Evolutionary conservation across 2,329 filamentous ascomycete species (phyloP), one percentile per base, ranked within the genome.

Genomic region (Alternaria brassicicola): DNA sequence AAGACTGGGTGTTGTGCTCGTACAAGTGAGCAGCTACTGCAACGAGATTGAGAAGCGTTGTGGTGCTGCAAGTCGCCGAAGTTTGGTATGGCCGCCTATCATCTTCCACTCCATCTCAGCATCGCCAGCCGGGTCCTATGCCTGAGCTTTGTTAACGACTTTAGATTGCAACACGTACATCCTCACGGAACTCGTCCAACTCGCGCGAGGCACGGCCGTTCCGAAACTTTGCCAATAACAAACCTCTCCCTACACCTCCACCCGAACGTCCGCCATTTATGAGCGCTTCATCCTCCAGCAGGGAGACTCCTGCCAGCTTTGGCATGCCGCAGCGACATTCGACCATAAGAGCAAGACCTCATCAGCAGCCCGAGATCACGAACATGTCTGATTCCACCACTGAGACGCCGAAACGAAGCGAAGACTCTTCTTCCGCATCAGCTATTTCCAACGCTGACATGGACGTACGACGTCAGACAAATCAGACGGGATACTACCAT

Each of bases 11-110:
- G 84, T 86, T 6, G 82, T 89, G 28, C 83, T 97, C 38, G 85
- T 87, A 36, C 87, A 90, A 75, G 85, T 97, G 19, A 88, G 87
- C 63, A 88, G 86, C 51, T 90, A 95, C 65, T 88, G 96, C 52
- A 86, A 88, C 15, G 92, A 97, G 75, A 96, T 97, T 84, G 89
- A 96, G 74, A 88, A 88, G 74, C 88, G 91, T 71, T 93, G 93
- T 42, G 92, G 90, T 17, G 87, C 92, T 72, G 90, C 94, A 39
- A 96, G 91, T 79, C 86, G 92, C 52, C 88, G 88, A 72, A 90
- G 87, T 73, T 86, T 87, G 82, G 90, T 91, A 84, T 79, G 87
- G 36, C 31, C 26, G 61, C 60, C 52, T 19, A 35, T 33, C 15
- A 35, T 38, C 19, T 23, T 13, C 33, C 30, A 35, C 23, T 28